Evolutionary conservation across 2,329 filamentous ascomycete genomes (phyloP).

Genomic region (Plenodomus tracheiphilus): DNA sequence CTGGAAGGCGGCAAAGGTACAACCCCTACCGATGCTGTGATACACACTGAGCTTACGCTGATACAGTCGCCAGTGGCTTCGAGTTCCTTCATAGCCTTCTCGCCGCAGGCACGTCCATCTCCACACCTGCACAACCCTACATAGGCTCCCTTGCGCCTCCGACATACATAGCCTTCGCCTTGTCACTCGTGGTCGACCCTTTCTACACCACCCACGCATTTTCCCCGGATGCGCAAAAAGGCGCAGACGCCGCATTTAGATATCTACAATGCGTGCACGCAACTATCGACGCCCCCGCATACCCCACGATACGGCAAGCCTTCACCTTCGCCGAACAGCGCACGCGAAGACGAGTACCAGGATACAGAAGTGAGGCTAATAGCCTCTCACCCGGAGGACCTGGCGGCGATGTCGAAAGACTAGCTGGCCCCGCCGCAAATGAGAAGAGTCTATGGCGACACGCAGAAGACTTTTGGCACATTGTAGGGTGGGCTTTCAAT

Average conservation of each 20-base stretch:
- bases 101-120: conserved; percentile 36
- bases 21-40: neutral
- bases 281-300: conserved; percentile 66
- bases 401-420: conserved; percentile 46
- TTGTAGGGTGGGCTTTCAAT: conserved; percentile 90
- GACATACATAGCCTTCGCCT: conserved; percentile 74
- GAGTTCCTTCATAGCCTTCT: conserved; percentile 41
- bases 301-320: conserved; percentile 69
- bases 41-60: conserved; percentile 7
- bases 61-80: conserved; percentile 38
- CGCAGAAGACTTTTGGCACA: conserved; percentile 87
- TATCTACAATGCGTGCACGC: conserved; percentile 71
- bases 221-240: conserved; percentile 62
- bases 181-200: conserved; percentile 81
- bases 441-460: conserved; percentile 70
- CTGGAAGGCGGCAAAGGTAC: conserved; percentile 41
- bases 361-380: conserved; percentile 18
- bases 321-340: conserved; percentile 63
- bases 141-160: conserved; percentile 69
- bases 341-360: conserved; percentile 24
- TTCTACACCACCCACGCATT: conserved; percentile 72
- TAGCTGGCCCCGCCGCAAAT: conserved; percentile 58
- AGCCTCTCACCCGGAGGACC: conserved; percentile 30
- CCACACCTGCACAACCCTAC: conserved; percentile 36
- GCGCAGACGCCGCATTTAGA: conserved; percentile 67